These are phyloP conservation scores for Hondaea fermentalgiana DNA, from an alignment of 108 stramenopile genomes.

Conservation along the genomic window DNA sequence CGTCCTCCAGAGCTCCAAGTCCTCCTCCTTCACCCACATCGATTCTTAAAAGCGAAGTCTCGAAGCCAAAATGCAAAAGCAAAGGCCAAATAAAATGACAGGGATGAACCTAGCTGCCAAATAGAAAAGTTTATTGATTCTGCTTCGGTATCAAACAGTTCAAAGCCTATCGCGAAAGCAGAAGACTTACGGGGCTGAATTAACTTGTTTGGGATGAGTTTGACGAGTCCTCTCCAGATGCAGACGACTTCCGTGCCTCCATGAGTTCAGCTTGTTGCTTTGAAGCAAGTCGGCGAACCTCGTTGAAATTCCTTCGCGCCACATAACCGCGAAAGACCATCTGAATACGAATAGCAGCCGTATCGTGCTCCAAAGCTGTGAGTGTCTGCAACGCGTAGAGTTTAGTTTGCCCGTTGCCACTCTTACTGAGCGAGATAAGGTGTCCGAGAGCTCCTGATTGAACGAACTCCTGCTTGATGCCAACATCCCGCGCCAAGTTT, in stretches of 20 bases:
- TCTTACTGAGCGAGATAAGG: neutral
- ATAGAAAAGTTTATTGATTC: no score
- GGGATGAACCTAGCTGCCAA: no score
- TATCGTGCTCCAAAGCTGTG: neutral
- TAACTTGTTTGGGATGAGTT: no score
- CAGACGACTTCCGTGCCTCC: neutral
- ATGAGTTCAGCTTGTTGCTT: neutral
- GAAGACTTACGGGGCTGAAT: no score
- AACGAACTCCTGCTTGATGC: neutral
- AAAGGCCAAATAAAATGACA: no score
- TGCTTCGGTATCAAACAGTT: no score
- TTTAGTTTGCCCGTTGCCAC: neutral
- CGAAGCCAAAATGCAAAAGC: no score
- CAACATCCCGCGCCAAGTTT: neutral
- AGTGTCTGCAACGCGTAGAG: neutral
- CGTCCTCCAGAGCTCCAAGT: no score
- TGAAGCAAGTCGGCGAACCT: neutral
- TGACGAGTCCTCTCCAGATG: no score
- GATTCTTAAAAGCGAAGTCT: no score
- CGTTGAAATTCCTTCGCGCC: neutral
- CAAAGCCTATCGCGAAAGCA: no score
- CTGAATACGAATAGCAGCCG: conserved; percentile 1
- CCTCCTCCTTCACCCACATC: no score
- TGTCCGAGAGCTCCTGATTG: neutral
- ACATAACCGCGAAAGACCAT: conserved; percentile 5